These are phyloP conservation scores for Escovopsis sp. DNA, from an alignment of 2,329 filamentous ascomycete genomes.

Conservation along the genomic window DNA sequence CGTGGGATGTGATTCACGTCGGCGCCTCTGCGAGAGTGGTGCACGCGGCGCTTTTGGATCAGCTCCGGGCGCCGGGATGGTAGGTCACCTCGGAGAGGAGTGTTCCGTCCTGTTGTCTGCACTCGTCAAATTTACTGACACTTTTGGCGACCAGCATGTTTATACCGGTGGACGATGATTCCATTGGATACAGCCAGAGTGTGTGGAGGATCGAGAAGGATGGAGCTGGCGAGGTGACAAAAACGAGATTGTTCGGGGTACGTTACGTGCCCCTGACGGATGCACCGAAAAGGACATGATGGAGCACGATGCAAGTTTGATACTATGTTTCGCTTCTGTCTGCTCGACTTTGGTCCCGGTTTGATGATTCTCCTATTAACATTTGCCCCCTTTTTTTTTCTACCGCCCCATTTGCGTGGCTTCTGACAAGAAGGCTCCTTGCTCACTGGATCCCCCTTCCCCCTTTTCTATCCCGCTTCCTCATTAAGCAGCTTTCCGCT, in stretches of 20 bases:
- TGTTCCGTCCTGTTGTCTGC: too few species aligned
- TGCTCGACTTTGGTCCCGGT: too few species aligned
- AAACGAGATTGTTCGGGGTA: slow-evolving; percentile 52
- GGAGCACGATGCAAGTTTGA: background rate
- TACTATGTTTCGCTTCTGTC: too few species aligned
- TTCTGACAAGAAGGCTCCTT: too few species aligned
- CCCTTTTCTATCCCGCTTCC: background rate
- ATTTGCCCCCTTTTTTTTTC: too few species aligned
- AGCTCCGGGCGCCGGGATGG: slow-evolving; percentile 65
- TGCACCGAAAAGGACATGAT: slow-evolving; percentile 29
- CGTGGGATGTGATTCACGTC: slow-evolving; percentile 91
- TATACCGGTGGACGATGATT: slow-evolving; percentile 54
- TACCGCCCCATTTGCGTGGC: too few species aligned
- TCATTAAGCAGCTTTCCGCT: too few species aligned
- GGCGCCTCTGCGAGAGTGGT: slow-evolving; percentile 69
- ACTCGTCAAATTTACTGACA: background rate
- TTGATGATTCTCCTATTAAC: too few species aligned
- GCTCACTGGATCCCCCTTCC: background rate
- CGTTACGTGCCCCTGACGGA: slow-evolving; percentile 67
- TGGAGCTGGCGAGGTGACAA: slow-evolving; percentile 42
- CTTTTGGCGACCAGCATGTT: slow-evolving; percentile 41
- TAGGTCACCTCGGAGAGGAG: slow-evolving; percentile 13
- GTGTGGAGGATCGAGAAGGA: slow-evolving; percentile 67
- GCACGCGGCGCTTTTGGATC: slow-evolving; percentile 57
- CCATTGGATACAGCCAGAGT: slow-evolving; percentile 37